Evolutionary conservation across 169 alveolate genomes (phyloP).

Genomic region (Theileria equi): DNA sequence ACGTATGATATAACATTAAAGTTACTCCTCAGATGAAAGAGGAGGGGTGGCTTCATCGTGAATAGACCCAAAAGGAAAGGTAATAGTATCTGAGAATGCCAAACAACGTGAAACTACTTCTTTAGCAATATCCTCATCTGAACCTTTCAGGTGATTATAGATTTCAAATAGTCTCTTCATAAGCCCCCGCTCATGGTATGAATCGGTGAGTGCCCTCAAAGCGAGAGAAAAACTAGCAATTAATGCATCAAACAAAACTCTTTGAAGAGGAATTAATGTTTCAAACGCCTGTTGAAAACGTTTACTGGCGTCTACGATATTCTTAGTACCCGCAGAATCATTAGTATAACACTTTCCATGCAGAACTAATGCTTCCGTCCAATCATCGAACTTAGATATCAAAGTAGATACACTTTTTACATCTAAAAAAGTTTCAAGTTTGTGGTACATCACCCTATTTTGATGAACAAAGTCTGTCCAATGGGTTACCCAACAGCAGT

Average conservation of each 20-base stretch:
- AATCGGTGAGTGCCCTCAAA: slow-evolving; percentile 41
- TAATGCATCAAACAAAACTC: slow-evolving; percentile 46
- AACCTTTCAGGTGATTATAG: slow-evolving; percentile 14
- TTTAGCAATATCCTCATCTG: too few relatives aligned
- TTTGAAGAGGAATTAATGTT: slow-evolving; percentile 29
- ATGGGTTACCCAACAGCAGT: slow-evolving; percentile 43
- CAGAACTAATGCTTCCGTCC: slow-evolving; percentile 44
- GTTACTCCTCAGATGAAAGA: slow-evolving; percentile 48
- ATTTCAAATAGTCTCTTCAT: slow-evolving; percentile 46
- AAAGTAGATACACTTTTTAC: slow-evolving; percentile 4
- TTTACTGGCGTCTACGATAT: slow-evolving; percentile 13
- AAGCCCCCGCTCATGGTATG: slow-evolving; percentile 53
- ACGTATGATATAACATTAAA: neutral
- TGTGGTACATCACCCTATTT: slow-evolving; percentile 57
- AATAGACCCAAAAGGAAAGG: slow-evolving; percentile 60
- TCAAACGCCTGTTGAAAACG: slow-evolving; percentile 14
- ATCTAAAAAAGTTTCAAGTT: slow-evolving; percentile 30
- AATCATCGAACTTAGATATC: slow-evolving; percentile 28
- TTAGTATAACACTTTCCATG: neutral
- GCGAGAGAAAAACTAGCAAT: slow-evolving; percentile 52
- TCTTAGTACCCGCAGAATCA: neutral
- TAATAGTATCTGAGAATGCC: slow-evolving; percentile 31
- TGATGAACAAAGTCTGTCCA: slow-evolving; percentile 57
- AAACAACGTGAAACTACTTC: slow-evolving; percentile 32
- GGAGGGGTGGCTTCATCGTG: slow-evolving; percentile 69